Evolutionary conservation across 768 basidiomycete species (phyloP), one percentile per base, ranked within the genome.

Genomic region (Suillus subaureus): DNA sequence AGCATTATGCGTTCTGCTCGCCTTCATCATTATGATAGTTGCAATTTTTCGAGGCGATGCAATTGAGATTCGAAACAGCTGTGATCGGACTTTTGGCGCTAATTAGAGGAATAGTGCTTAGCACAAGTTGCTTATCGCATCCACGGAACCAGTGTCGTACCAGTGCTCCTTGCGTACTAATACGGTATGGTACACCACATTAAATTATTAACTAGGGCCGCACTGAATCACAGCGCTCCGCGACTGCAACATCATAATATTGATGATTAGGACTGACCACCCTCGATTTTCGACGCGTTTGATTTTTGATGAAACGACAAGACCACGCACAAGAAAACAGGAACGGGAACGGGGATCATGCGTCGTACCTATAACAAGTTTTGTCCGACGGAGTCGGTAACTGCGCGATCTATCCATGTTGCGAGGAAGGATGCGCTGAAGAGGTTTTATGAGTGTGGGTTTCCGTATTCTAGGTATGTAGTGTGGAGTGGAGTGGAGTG

Each of bases 401-500:
- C 54, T 21, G 31, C 62, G 8, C 37, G 62, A 21, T 9, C 28
- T 37, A 68, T 78, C 62, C 65, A 69, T 45, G 66, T 70, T 42
- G 67, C 64, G 56, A 70, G 70, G 64, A 69, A 61, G 54, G 65
- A 66, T 1, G 52, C 65, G 33, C 39, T 77, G 40, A 47, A 67
- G 28, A 70, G 69, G 66, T 69, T 66, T 47, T 76, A 69, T 51
- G 66, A 63, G 33, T 23, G 64, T 7, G 76, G 77, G 63, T 78
- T 79, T 68, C 72, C 78, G 64, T 79, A 75, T 68, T 77, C 77
- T 49, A 78, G 73, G 77, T 77, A 65, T 51, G 51, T 51, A 7
- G 18, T 9, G 16, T 28, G 51, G 16, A 16, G 26, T 28, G 49
- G 51, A n/a, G n/a, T n/a, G n/a, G n/a, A n/a, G n/a, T n/a, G n/a